Evolutionary conservation across 2,329 filamentous ascomycete species (phyloP).

Genomic region (Neonectria sp.): DNA sequence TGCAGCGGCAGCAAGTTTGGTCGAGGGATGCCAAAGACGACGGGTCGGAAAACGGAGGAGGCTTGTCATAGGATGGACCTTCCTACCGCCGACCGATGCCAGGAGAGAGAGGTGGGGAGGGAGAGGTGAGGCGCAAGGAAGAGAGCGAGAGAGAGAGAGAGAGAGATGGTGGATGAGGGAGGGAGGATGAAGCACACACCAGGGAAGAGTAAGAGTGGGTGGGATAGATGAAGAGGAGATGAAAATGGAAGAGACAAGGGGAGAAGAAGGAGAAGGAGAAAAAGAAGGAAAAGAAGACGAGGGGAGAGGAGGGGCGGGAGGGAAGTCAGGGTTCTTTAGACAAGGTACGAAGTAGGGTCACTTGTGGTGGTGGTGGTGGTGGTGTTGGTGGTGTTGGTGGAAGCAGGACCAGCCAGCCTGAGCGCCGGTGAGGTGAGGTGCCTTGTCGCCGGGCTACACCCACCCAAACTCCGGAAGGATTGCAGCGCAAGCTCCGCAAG

Average conservation of each 20-base stretch:
- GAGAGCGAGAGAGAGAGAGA: conserved; percentile 9
- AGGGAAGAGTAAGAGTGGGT: too few species aligned
- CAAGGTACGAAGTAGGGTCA: background rate
- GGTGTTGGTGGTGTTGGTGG: background rate
- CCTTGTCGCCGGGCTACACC: background rate
- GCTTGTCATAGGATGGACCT: conserved; percentile 43
- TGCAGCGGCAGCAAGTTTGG: conserved; percentile 14
- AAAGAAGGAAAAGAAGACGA: conserved; percentile 14
- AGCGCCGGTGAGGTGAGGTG: background rate
- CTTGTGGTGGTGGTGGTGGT: background rate
- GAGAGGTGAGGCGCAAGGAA: background rate
- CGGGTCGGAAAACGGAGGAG: conserved; percentile 35
- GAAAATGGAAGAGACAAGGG: conserved; percentile 3
- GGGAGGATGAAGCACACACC: too few species aligned
- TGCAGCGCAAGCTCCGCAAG: background rate
- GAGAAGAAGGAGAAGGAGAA: conserved; percentile 7
- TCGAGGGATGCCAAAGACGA: conserved; percentile 37
- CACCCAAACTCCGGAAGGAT: conserved; percentile 6
- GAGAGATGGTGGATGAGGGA: background rate
- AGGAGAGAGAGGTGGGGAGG: background rate
- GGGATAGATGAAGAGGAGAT: conserved; percentile 10
- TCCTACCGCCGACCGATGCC: background rate
- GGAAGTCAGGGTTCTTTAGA: background rate
- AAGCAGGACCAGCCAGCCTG: too few species aligned
- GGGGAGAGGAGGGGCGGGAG: conserved; percentile 1